Base-by-base conservation (phyloP, 257 asterid species). In the Echites panduratus region DNA sequence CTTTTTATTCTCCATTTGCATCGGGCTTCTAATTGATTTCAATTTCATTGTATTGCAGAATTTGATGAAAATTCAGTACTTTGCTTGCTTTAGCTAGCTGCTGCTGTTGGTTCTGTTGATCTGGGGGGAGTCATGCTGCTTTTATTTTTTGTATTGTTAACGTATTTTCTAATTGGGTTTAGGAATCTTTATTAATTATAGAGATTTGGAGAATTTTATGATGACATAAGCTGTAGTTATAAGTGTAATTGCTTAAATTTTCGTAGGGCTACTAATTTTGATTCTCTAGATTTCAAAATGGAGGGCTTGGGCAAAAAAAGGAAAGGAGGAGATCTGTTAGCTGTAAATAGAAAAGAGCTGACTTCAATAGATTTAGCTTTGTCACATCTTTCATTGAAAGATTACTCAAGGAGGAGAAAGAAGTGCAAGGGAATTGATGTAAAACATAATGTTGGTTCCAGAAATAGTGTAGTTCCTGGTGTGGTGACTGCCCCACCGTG, bases 401-500 rank as follows among this genome's bases (percentile, higher is more conserved):
- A 83, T 88, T 86, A 78, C 74, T 84, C 90, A 1, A 87, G 87
- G 75, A 82, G 88, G 88, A 92, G 80, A 73, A 89, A 85, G 86
- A 92, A 87, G 75, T 92, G 93, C 81, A 89, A 83, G 85, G 96
- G 90, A 71, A 74, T 79, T 43, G 87, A 71, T 6, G 79, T 70
- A 54, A 75, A 86, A 10, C 85, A 84, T 68, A 73, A 48, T 62
- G 77, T 45, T 56, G 89, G 77, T 78, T 77, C 82, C 11, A 43
- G 84, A 70, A 78, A 83, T 71, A 88, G 78, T 78, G 76, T 82
- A 43, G 87, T 88, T 73, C 84, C 86, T 62, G 96, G 89, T 52
- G 91, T 84, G 71, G 90, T 81, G 47, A 92, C 96, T 76, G 97
- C 92, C 35, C 97, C 97, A 1, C 89, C 90, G 5, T 88, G 92